Conservation (phyloP, 192 early-diverging fungal genomes). For the Radiomyces spectabilis region DNA sequence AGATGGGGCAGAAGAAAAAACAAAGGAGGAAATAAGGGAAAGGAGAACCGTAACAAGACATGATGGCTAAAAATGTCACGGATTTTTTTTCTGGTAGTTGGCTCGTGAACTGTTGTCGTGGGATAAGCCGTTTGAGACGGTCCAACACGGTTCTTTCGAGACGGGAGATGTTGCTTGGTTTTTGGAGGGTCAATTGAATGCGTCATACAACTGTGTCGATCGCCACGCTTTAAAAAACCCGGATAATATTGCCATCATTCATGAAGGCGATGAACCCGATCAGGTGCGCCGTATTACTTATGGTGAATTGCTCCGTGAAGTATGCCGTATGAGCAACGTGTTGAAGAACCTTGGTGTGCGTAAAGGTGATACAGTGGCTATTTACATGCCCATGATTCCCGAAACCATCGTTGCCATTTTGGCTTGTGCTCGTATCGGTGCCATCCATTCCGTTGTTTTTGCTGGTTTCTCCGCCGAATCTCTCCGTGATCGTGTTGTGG, state of each 20-base stretch:
- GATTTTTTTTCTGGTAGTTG: conserved; percentile 29
- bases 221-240: conserved; percentile 7
- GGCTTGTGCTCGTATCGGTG: conserved; percentile 91
- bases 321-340: conserved; percentile 78
- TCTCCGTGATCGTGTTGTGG: conserved; percentile 83
- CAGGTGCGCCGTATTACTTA: conserved; percentile 73
- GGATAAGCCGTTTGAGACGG: conserved; percentile 70
- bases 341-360: conserved; percentile 72
- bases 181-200: conserved; percentile 83
- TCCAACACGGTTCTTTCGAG: conserved; percentile 62
- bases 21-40: background rate
- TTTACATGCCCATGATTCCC: conserved; percentile 97
- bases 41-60: too few species aligned
- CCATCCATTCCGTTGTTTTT: conserved; percentile 93
- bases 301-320: conserved; percentile 70
- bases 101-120: conserved; percentile 76
- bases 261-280: conserved; percentile 73
- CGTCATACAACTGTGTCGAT: conserved; percentile 92
- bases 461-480: conserved; percentile 93
- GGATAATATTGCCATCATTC: conserved; percentile 12
- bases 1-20: background rate
- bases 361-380: conserved; percentile 92
- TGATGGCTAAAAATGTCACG: conserved; percentile 49
- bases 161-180: conserved; percentile 93
- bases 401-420: conserved; percentile 89